Base-by-base conservation (phyloP, 2,329 filamentous ascomycete species). In the Trichothecium sympodiale region DNA sequence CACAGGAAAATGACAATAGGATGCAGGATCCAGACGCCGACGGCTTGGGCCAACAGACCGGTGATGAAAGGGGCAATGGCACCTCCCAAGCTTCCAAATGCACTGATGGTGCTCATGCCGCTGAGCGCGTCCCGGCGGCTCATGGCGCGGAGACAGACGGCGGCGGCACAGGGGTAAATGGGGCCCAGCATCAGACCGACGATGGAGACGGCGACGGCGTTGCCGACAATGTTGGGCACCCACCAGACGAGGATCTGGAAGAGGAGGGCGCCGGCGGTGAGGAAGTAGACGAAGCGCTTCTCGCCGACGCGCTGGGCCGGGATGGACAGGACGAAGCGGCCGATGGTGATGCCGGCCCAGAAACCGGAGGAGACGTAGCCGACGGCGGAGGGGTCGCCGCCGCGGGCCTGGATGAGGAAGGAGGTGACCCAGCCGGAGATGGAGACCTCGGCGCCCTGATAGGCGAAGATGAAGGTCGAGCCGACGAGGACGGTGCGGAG, bases 351-450 rank as follows among this genome's bases (percentile, higher is more conserved):
- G 39, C 84, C 83, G 3, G 60, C 77, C 78, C 78, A 75, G 56
- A 78, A 79, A 9, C 77, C 71, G 2, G 83, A 68, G 2, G 82
- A 86, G 16, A 91, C 82, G 54, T 91, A 91, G 26, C 86, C 85
- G 14, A 91, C 82, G 4, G 69, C 65, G 0, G 70, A 64, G 6
- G 83, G 82, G 46, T 81, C 68, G 12, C 83, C 84, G 38, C 76
- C 63, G 27, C 84, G 77, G 42, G 77, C 72, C 34, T 71, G 70
- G 55, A 91, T 86, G 28, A 93, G 63, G 61, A 88, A 93, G 3
- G 81, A 86, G 42, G 89, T 86, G 33, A 89, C 80, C 86, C 85
- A 93, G 36, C 85, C 84, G 0, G 80, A 84, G 43, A 89, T 83
- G 39, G 78, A 79, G 13, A 93, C 84, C 57, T 93, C 85, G 26